A percentile compares a stretch with the other conserved stretches of the same genome.
Evolutionary conservation across 2,329 filamentous ascomycete species (phyloP).

Genomic region (Microdochium bolleyi): DNA sequence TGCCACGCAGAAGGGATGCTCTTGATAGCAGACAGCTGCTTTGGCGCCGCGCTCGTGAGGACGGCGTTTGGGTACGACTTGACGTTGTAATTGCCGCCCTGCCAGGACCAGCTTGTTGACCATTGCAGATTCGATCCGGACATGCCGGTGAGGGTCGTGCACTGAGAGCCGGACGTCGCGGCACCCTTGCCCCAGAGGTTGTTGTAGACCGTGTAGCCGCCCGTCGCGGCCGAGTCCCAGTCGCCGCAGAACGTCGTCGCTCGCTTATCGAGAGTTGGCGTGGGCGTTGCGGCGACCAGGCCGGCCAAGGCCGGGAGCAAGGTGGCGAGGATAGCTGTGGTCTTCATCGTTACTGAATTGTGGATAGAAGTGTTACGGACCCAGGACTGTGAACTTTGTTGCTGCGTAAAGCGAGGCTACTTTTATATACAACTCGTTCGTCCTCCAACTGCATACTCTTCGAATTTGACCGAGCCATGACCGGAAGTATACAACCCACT

Average conservation of each 20-base stretch:
- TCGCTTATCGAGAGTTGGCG: conserved; percentile 10
- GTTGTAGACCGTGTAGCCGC: conserved; percentile 41
- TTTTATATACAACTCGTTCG: too few relatives aligned
- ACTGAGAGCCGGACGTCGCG: conserved; percentile 30
- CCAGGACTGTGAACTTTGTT: too few relatives aligned
- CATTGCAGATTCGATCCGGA: conserved; percentile 27
- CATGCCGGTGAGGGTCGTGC: conserved; percentile 28
- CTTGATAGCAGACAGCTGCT: conserved; percentile 24
- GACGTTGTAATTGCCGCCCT: conserved; percentile 27
- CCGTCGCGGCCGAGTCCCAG: conserved; percentile 19
- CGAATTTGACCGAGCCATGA: too few relatives aligned
- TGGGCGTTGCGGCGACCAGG: conserved; percentile 4
- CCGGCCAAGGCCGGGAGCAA: conserved; percentile 1
- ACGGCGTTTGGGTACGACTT: conserved; percentile 39
- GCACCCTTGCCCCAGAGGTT: conserved; percentile 38
- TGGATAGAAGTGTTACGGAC: conserved; percentile 1
- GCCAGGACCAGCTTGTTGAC: conserved; percentile 35
- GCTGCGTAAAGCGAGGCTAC: too few relatives aligned
- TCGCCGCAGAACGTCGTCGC: conserved; percentile 12
- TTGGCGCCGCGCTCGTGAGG: conserved; percentile 16
- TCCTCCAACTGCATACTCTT: too few relatives aligned
- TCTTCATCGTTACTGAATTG: conserved; percentile 5
- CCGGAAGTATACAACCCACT: too few relatives aligned
- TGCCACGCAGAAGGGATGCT: conserved; percentile 27
- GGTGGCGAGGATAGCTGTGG: conserved; percentile 2